These are phyloP conservation scores for Leishmania turanica DNA, from an alignment of 208 protist genomes.

Conservation along the genomic window DNA sequence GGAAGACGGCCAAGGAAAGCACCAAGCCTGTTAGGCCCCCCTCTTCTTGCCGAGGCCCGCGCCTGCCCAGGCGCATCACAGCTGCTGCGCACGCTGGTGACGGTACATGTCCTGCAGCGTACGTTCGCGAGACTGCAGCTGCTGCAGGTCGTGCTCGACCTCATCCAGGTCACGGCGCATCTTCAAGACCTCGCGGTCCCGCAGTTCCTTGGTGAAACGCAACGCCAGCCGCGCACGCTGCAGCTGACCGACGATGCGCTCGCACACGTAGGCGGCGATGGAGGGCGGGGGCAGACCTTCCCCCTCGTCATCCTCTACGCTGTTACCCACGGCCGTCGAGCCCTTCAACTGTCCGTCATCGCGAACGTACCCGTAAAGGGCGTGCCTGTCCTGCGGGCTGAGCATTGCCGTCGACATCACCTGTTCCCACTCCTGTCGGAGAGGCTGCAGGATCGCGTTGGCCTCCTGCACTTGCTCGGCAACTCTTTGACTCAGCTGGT, in stretches of 20 bases:
- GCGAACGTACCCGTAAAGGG: slow-evolving; percentile 23
- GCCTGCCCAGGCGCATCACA: background rate
- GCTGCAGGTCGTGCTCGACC: slow-evolving; percentile 31
- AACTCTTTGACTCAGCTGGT: slow-evolving; percentile 27
- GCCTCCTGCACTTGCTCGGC: slow-evolving; percentile 28
- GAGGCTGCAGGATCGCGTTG: slow-evolving; percentile 19
- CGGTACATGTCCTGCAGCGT: slow-evolving; percentile 60
- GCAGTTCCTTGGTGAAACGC: slow-evolving; percentile 22
- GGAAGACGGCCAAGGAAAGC: background rate
- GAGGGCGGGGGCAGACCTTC: background rate
- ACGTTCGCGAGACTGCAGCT: slow-evolving; percentile 41
- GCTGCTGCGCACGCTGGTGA: slow-evolving; percentile 22
- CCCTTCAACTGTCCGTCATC: slow-evolving; percentile 27
- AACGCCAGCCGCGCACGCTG: slow-evolving; percentile 17
- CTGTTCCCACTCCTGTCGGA: slow-evolving; percentile 33
- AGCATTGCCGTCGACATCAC: slow-evolving; percentile 29
- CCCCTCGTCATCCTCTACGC: background rate
- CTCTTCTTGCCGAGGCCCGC: background rate
- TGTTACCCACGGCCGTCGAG: background rate
- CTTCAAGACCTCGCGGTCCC: slow-evolving; percentile 35
- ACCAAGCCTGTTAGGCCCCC: background rate
- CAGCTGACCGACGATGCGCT: slow-evolving; percentile 20
- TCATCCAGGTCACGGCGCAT: slow-evolving; percentile 48
- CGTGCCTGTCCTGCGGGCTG: slow-evolving; percentile 20
- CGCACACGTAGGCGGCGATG: slow-evolving; percentile 31